Evolutionary conservation across 73 alveolate genomes (phyloP).

Genomic region (Loxodes magnus): DNA sequence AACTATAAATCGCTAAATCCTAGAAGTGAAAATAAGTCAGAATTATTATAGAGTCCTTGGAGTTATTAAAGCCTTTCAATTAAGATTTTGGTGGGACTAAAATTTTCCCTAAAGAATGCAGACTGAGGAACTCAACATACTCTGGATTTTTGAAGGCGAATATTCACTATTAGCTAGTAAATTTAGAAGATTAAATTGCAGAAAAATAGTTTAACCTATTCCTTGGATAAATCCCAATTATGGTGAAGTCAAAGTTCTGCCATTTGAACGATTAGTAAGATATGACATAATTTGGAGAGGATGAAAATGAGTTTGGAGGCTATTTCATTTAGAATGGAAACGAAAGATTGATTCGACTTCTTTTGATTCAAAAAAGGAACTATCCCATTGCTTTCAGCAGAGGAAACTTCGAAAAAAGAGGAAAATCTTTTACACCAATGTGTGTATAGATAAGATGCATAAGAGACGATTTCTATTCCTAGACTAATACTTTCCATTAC

Average conservation of each 20-base stretch:
- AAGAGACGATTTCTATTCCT: conserved; percentile 90
- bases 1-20: too few relatives aligned
- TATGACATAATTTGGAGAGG: conserved; percentile 82
- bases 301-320: conserved; percentile 94
- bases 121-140: conserved; percentile 78
- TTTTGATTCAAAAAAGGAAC: conserved; percentile 91
- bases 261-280: conserved; percentile 79
- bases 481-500: conserved; percentile 90
- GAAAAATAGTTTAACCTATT: conserved; percentile 70
- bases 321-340: conserved; percentile 94
- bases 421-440: conserved; percentile 78
- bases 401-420: conserved; percentile 82
- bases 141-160: conserved; percentile 93
- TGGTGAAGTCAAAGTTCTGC: conserved; percentile 88
- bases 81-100: too few relatives aligned
- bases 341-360: conserved; percentile 92
- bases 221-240: conserved; percentile 91
- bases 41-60: too few relatives aligned
- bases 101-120: conserved; percentile 88
- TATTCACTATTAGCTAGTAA: conserved; percentile 66
- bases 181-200: conserved; percentile 76
- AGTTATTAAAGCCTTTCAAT: too few relatives aligned
- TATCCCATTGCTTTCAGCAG: conserved; percentile 93
- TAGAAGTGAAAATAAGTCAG: too few relatives aligned
- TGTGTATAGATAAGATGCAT: conserved; percentile 96